These are phyloP conservation scores for Pyrrhoderma noxium DNA, from an alignment of 1,284 basidiomycete genomes.

Conservation along the genomic window DNA sequence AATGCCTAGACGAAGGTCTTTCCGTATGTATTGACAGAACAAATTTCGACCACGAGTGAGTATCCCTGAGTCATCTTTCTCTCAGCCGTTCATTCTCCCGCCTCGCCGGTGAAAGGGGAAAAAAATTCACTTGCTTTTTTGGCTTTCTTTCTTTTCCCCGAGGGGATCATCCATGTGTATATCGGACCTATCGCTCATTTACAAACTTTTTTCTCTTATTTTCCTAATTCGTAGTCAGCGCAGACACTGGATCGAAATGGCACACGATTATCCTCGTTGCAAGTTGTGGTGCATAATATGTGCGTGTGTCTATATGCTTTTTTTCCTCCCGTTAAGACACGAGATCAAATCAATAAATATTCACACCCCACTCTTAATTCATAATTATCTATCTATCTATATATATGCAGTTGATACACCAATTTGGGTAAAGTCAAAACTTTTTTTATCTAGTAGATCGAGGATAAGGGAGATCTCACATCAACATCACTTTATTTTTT, in stretches of 20 bases:
- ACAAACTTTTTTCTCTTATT: no score
- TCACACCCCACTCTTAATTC: background rate
- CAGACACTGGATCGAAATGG: constrained; percentile 63
- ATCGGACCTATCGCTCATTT: no score
- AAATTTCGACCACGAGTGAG: constrained; percentile 57
- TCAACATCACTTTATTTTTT: background rate
- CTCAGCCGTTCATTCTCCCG: no score
- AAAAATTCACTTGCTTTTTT: no score
- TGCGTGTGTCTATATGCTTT: constrained; percentile 34
- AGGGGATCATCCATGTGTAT: no score
- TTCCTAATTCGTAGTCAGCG: constrained; percentile 65
- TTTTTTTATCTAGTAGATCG: background rate
- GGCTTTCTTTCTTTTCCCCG: no score
- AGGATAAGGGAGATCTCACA: no score
- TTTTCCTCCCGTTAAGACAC: background rate
- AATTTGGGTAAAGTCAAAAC: constrained; percentile 7
- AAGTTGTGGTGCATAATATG: constrained; percentile 63
- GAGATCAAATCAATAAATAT: background rate
- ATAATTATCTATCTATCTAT: background rate
- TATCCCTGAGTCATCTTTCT: background rate
- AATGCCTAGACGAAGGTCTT: constrained; percentile 41
- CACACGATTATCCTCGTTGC: constrained; percentile 51
- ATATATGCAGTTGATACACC: constrained; percentile 17
- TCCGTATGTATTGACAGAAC: constrained; percentile 71
- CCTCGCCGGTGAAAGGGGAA: no score